These are phyloP conservation scores for Trematosphaeria pertusa DNA, from an alignment of 2,329 filamentous ascomycete genomes.

Conservation along the genomic window DNA sequence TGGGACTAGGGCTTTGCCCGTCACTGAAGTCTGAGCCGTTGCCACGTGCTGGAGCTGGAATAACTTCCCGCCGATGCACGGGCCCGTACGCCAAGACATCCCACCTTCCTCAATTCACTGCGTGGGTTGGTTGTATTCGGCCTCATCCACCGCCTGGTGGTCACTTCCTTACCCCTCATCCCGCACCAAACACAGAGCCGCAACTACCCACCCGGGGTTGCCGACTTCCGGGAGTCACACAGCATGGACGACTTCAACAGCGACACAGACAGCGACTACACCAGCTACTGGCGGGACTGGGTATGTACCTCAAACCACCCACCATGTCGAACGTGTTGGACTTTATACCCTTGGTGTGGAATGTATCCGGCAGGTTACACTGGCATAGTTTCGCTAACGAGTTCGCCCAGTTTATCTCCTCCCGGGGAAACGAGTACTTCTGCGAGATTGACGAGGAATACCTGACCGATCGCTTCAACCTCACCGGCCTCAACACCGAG, in stretches of 20 bases:
- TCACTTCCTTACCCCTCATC: neutral
- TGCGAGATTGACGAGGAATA: slow-evolving; percentile 99
- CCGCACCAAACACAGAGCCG: neutral
- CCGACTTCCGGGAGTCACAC: slow-evolving; percentile 14
- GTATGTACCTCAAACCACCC: slow-evolving; percentile 69
- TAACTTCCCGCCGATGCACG: neutral
- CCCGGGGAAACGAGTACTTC: slow-evolving; percentile 97
- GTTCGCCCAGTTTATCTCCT: slow-evolving; percentile 84
- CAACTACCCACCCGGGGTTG: no score
- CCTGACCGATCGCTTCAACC: slow-evolving; percentile 95
- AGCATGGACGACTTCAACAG: slow-evolving; percentile 96
- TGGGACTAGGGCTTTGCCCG: no score
- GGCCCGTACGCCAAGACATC: slow-evolving; percentile 5
- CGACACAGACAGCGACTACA: slow-evolving; percentile 98
- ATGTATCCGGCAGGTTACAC: no score
- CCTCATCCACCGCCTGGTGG: neutral
- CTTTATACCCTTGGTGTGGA: no score
- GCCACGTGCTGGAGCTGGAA: no score
- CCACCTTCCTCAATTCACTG: slow-evolving; percentile 14
- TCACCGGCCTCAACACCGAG: slow-evolving; percentile 95
- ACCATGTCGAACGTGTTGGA: slow-evolving; percentile 8
- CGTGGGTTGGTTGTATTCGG: neutral
- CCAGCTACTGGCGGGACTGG: slow-evolving; percentile 99
- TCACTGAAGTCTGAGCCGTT: no score
- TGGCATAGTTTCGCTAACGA: slow-evolving; percentile 19